Evolutionary conservation across 208 protist genomes (phyloP).

Genomic region (Wallacemonas rigidus): DNA sequence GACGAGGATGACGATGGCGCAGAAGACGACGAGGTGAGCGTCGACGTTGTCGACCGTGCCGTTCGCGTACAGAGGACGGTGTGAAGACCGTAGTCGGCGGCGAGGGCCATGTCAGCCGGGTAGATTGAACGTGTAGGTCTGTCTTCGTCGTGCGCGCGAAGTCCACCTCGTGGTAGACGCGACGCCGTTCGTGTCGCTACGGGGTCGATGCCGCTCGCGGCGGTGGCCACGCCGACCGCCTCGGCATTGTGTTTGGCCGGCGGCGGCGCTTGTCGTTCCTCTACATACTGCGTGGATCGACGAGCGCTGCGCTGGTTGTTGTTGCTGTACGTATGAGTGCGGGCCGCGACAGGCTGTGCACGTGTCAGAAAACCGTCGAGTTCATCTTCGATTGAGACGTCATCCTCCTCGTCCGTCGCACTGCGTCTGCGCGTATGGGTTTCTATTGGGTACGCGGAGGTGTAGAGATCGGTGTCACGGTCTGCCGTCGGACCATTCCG

Average conservation of each 20-base stretch:
- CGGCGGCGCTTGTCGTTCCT: no score
- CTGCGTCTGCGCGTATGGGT: no score
- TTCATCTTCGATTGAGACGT: conserved; percentile 13
- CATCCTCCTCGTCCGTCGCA: not conserved
- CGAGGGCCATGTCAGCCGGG: not conserved
- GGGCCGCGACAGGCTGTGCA: not conserved
- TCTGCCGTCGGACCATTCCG: no score
- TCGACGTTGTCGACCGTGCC: not conserved
- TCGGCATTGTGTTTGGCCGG: no score
- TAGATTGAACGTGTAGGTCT: not conserved
- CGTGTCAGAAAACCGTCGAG: conserved; percentile 5
- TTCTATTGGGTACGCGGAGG: no score
- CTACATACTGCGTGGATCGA: no score
- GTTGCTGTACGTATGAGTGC: not conserved
- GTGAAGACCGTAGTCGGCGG: conserved; percentile 1
- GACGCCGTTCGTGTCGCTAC: no score
- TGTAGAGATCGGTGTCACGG: no score
- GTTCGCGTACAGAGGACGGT: not conserved
- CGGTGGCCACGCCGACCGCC: no score
- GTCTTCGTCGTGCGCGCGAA: no score
- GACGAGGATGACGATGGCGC: not conserved
- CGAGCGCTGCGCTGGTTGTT: not conserved
- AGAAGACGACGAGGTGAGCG: not conserved
- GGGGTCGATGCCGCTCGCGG: no score
- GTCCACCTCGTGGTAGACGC: no score